Base-by-base conservation (phyloP, 2,329 filamentous ascomycete genomes). In the Scolecobasidium constrictum region DNA sequence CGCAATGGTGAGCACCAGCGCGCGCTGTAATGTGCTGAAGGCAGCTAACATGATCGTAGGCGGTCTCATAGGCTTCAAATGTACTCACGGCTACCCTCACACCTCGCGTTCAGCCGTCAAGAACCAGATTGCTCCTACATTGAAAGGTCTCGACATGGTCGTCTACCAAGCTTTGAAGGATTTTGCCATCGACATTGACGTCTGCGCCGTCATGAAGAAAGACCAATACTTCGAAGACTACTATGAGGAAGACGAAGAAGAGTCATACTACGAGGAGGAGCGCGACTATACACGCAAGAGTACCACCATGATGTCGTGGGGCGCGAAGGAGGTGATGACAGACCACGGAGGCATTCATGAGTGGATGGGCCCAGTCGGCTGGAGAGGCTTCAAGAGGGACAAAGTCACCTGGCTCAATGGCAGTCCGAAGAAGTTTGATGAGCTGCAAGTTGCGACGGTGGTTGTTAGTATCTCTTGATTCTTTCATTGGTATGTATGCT, bases 121-220 rank as follows among this genome's bases (percentile, higher is more conserved):
- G 2, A 15, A 37, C 1, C 40, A 3, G 51, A 53, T 37, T 0
- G 33, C 48, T 4, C 51, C 69, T 2, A 65, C 64, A 0, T 53
- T 74, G 4, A 74, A 73, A 49, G 68, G 69, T 0, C 48, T 63
- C 1, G 70, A 73, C 46, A 60, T 68, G 46, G 54, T 61, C 0
- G 44, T 70, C 1, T 73, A 64, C 46, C 50, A 54, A 1, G 49
- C 56, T 0, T 59, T 69, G 37, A 43, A 47, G 7, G 49, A 54
- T 0, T 50, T 68, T 1, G 57, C 57, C 0, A 44, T 63, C 0
- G 40, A 56, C 4, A 48, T 59, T 3, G 38, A 45, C 0, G 46
- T 66, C 7, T 52, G 52, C 2, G 61, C 63, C 0, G 47, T 65
- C 19, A 46, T 51, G 23, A 31, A 9, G 9, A 31, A 9, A 31